Conservation (phyloP, 2,329 filamentous ascomycete genomes). For the Stachybotrys elegans region DNA sequence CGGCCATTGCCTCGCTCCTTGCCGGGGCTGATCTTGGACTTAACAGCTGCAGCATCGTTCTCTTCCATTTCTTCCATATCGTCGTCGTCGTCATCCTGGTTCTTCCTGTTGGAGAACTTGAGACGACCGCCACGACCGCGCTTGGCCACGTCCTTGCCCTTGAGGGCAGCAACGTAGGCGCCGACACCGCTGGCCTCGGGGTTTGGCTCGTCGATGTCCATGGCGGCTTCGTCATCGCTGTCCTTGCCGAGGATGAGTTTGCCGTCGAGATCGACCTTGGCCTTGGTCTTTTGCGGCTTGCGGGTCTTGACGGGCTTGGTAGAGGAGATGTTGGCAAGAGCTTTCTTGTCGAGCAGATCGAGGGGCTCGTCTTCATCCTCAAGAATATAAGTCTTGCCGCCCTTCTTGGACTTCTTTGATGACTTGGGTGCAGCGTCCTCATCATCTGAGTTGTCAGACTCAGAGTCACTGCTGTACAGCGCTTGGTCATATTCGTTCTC, state of each 20-base stretch:
- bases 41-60: conserved; percentile 46
- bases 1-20: conserved; percentile 18
- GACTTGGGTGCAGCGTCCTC: conserved; percentile 48
- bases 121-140: conserved; percentile 62
- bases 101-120: conserved; percentile 63
- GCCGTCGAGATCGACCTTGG: conserved; percentile 69
- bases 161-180: conserved; percentile 66
- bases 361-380: conserved; percentile 94
- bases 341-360: conserved; percentile 83
- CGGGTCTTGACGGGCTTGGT: conserved; percentile 71
- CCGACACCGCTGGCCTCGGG: conserved; percentile 54
- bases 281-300: conserved; percentile 53
- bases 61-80: conserved; percentile 51
- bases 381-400: conserved; percentile 76
- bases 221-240: conserved; percentile 47
- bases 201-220: conserved; percentile 61
- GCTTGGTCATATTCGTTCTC: conserved; percentile 94
- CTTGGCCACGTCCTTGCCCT: conserved; percentile 60
- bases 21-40: conserved; percentile 40
- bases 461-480: conserved; percentile 77
- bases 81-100: conserved; percentile 39
- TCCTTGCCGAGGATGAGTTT: conserved; percentile 71
- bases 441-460: conserved; percentile 45
- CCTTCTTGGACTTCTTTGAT: conserved; percentile 49
- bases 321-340: conserved; percentile 87